Percentiles rank a stretch among this genome's conserved stretches.
phyloP scores from a whole-genome alignment of 108 stramenopile genomes.

The Hondaea fermentalgiana region DNA sequence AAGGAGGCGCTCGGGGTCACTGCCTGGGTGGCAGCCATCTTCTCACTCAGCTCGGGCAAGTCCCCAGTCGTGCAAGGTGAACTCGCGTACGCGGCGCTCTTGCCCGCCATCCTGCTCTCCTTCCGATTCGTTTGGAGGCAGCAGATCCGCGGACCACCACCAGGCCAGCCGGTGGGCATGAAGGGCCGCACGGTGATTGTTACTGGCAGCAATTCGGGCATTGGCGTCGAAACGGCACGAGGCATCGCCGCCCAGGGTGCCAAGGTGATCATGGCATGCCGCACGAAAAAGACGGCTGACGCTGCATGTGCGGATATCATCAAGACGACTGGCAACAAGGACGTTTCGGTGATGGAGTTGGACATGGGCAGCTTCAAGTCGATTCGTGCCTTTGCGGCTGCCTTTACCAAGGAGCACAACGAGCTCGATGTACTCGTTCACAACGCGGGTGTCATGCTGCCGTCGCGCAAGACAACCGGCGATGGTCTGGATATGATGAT shows the following conservation, averaged over 20 bases:
- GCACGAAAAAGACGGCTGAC: neutral
- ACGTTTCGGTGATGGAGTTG: neutral
- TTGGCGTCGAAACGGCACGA: neutral
- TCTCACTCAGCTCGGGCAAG: neutral
- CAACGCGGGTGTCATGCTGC: neutral
- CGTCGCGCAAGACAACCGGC: neutral
- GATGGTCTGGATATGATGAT: neutral
- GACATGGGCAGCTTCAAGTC: slow-evolving; percentile 11
- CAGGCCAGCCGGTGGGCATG: neutral
- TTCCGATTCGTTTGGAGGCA: neutral
- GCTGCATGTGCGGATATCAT: neutral
- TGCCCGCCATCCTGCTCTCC: neutral
- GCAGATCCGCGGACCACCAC: neutral
- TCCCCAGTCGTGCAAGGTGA: neutral
- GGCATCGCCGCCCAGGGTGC: neutral
- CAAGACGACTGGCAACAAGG: neutral
- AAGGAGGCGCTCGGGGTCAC: neutral
- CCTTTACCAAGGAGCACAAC: neutral
- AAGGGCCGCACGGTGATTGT: neutral
- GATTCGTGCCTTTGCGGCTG: neutral
- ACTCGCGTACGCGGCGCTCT: neutral
- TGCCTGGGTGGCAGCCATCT: neutral
- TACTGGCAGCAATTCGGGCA: neutral
- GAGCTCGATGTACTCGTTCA: neutral
- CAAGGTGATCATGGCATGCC: neutral